phyloP scores from a whole-genome alignment of 208 protist species.

The Crithidia mellificae region DNA sequence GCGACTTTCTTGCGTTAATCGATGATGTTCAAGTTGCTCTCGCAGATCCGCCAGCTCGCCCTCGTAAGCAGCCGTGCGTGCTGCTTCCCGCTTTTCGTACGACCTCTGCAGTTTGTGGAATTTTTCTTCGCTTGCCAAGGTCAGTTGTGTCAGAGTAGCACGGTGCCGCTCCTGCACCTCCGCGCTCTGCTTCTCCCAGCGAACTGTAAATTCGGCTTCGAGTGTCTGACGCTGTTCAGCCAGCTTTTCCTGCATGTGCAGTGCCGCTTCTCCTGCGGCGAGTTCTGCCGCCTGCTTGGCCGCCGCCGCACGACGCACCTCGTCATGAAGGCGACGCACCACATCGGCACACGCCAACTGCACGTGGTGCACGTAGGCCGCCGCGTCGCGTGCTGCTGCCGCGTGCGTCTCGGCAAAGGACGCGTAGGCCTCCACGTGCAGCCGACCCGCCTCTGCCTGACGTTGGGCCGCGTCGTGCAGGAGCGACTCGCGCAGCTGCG shows the following conservation, averaged over 20 bases:
- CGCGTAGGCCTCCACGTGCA: slow-evolving; percentile 39
- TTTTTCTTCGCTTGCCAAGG: slow-evolving; percentile 2
- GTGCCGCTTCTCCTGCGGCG: neutral
- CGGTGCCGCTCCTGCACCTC: slow-evolving; percentile 34
- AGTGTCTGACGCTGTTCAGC: slow-evolving; percentile 19
- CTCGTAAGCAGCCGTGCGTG: slow-evolving; percentile 33
- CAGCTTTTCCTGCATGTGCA: slow-evolving; percentile 9
- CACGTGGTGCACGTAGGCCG: slow-evolving; percentile 31
- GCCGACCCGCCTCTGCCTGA: slow-evolving; percentile 39
- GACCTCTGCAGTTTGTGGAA: slow-evolving; percentile 28
- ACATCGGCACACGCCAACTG: slow-evolving; percentile 35
- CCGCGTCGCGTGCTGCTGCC: slow-evolving; percentile 25
- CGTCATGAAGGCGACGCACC: slow-evolving; percentile 32
- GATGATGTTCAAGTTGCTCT: slow-evolving; percentile 12
- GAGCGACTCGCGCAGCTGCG: slow-evolving; percentile 45
- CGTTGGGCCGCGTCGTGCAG: slow-evolving; percentile 38
- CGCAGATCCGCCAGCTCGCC: slow-evolving; percentile 33
- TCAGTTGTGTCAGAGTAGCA: slow-evolving; percentile 4
- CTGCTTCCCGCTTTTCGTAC: slow-evolving; percentile 25
- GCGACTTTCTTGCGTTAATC: slow-evolving; percentile 17
- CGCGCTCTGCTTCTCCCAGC: slow-evolving; percentile 33
- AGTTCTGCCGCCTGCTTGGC: slow-evolving; percentile 36
- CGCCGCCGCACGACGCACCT: slow-evolving; percentile 23
- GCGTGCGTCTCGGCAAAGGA: slow-evolving; percentile 32
- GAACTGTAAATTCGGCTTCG: slow-evolving; percentile 25